Base-by-base conservation (phyloP, 306 rosid genomes). In the Betula pendula region DNA sequence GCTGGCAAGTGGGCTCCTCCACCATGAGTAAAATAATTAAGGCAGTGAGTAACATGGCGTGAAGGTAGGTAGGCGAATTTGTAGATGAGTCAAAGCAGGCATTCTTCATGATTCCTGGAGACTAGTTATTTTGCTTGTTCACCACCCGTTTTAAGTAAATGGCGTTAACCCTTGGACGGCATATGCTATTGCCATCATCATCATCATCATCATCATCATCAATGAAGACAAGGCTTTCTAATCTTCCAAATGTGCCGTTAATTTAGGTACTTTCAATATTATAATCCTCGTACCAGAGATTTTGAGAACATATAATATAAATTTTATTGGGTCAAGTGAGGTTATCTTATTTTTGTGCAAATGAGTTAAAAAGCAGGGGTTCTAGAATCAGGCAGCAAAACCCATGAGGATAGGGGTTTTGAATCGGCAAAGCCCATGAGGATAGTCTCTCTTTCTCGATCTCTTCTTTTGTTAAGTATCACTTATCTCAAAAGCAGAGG, bases 1-100 rank as follows among this genome's bases (percentile, higher is more conserved):
- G 85, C 95, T 33, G 97, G 97, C 73, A 79, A 84, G 50, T 95
- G 99, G 99, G 68, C 81, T 75, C 92, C 87, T 81, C 97, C 97
- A 35, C 68, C 87, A 0, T 83, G 81, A 82, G 71, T 63, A 52
- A 63, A 63, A 79, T 69, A 63, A 75, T 80, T 68, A 80, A 50
- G 75, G 67, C 42, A 60, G 40, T 63, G 55, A 71, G 51, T 69
- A n/a, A 47, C 79, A 65, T 38, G 47, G 72, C 69, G 47, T 17
- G 59, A 74, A 73, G 72, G 70, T 66, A 1, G 70, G 70, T 38
- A 1, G 70, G 70, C 10, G 27, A 35, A 19, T 19, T 48, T 38
- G 24, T 17, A 0, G 35, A 38, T 11, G 66, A 33, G 59, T 66
- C 68, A 44, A 51, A 60, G 53, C 80, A 22, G 24, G 43, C 45